A percentile compares a stretch with the other conserved stretches of the same genome.
Conservation (phyloP, 257 asterid genomes). For the Solanum dulcamara region DNA sequence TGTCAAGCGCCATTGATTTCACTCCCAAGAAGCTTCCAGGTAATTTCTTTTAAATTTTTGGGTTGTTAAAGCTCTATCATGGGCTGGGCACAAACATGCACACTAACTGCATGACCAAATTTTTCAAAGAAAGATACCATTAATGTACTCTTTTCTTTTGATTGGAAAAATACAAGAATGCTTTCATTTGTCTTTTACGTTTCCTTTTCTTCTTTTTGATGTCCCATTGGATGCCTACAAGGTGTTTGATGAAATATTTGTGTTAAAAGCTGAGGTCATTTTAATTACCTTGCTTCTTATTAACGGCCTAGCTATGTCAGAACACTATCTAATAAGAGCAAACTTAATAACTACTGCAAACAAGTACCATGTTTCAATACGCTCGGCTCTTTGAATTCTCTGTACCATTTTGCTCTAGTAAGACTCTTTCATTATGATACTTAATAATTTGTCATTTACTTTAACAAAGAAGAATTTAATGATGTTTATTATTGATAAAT, state of each 20-base stretch:
- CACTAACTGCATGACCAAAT: background rate
- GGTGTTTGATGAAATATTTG: background rate
- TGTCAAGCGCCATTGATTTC: background rate
- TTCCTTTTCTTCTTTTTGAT: background rate
- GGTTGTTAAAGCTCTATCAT: background rate
- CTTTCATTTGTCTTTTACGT: background rate
- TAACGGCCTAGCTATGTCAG: background rate
- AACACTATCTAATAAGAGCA: background rate
- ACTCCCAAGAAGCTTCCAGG: background rate
- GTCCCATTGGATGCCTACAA: background rate
- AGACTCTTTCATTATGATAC: background rate
- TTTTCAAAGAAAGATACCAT: background rate
- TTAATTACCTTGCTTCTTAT: background rate
- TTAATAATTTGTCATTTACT: background rate
- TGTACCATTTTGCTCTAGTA: background rate
- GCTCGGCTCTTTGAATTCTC: background rate
- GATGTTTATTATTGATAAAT: background rate
- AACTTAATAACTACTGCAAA: background rate
- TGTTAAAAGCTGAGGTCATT: background rate
- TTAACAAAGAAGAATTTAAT: background rate
- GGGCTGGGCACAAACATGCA: background rate
- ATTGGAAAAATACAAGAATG: background rate
- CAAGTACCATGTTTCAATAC: background rate
- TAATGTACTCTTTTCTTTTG: background rate
- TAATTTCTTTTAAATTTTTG: background rate